These are phyloP conservation scores for Aspergillus panamensis DNA, from an alignment of 495 filamentous ascomycete genomes.

Conservation along the genomic window DNA sequence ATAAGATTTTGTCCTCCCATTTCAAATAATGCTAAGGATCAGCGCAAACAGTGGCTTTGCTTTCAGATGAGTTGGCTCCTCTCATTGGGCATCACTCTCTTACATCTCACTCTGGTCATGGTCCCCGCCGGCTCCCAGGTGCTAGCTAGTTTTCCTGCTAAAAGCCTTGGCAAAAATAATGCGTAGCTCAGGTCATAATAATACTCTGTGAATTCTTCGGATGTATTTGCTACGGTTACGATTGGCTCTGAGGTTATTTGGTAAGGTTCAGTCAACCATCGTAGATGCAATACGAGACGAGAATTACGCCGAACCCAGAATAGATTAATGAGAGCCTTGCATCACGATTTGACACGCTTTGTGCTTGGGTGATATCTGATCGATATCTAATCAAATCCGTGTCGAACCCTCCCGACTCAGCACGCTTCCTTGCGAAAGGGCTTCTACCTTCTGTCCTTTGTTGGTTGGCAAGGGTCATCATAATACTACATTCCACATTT, in stretches of 20 bases:
- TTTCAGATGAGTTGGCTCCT: not conserved
- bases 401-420: constrained; percentile 7
- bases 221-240: not conserved
- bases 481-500: not conserved
- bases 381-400: not conserved
- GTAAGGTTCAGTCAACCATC: not conserved
- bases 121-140: not conserved
- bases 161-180: not conserved
- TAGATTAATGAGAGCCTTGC: constrained; percentile 3
- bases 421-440: not conserved
- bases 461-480: not conserved
- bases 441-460: not conserved
- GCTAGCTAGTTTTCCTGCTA: not conserved
- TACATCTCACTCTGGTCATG: not conserved
- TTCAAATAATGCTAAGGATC: not conserved
- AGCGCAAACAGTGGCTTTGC: not conserved
- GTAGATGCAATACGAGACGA: not conserved
- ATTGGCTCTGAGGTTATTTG: constrained; percentile 13
- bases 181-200: not conserved
- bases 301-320: constrained; percentile 7
- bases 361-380: not conserved
- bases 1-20: not conserved
- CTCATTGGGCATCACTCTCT: not conserved
- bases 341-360: constrained; percentile 4
- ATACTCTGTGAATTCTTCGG: not conserved